Evolutionary conservation across 495 filamentous ascomycete species (phyloP).

Genomic region (Saxophila tyrrhenica): DNA sequence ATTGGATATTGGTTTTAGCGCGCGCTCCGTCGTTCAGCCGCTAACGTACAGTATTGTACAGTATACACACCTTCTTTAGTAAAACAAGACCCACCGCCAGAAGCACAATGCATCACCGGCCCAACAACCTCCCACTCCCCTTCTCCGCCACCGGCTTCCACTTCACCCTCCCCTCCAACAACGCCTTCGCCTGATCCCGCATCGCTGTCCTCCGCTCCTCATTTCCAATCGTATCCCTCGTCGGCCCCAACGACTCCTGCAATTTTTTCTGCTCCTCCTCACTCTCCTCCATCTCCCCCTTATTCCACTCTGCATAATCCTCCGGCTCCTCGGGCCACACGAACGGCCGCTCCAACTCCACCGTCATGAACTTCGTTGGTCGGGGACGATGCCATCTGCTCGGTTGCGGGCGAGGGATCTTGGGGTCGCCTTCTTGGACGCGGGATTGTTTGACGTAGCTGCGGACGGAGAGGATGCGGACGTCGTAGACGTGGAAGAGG

Average conservation of each 20-base stretch:
- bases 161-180: constrained; percentile 37
- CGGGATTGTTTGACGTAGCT: constrained; percentile 65
- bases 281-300: constrained; percentile 42
- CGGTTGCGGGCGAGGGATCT: constrained; percentile 11
- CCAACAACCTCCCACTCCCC: not conserved
- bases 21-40: no score
- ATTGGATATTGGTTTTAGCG: no score
- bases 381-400: constrained; percentile 45
- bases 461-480: constrained; percentile 55
- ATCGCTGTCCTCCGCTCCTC: constrained; percentile 28
- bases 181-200: constrained; percentile 45
- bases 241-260: constrained; percentile 15
- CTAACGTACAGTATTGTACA: not conserved
- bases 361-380: constrained; percentile 78
- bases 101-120: not conserved
- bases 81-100: not conserved
- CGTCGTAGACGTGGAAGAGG: constrained; percentile 62
- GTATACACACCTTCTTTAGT: not conserved
- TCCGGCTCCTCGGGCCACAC: constrained; percentile 61
- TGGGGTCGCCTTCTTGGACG: constrained; percentile 38
- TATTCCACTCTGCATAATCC: constrained; percentile 43
- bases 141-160: constrained; percentile 22
- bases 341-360: constrained; percentile 74
- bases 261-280: constrained; percentile 29
- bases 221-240: constrained; percentile 25